These are phyloP conservation scores for Diutina rugosa DNA, from an alignment of 1,139 yeast species.

Conservation along the genomic window DNA sequence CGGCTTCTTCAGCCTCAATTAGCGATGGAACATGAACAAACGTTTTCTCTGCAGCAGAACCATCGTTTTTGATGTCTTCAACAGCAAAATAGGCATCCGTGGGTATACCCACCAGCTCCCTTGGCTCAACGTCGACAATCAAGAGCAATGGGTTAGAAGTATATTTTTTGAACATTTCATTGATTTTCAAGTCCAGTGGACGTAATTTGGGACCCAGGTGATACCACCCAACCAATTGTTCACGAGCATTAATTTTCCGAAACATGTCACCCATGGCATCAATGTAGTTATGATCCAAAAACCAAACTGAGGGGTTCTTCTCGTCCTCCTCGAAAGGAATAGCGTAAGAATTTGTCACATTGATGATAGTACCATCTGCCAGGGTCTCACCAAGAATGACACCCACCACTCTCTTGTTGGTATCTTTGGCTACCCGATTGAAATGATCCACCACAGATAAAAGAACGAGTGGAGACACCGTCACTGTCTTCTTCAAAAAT, in stretches of 20 bases:
- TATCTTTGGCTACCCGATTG: conserved; percentile 62
- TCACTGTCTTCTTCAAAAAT: conserved; percentile 46
- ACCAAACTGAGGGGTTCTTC: conserved; percentile 90
- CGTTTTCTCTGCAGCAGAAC: conserved; percentile 87
- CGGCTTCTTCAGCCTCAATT: conserved; percentile 97
- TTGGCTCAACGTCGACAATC: conserved; percentile 83
- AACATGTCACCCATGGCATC: conserved; percentile 98
- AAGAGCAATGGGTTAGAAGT: conserved; percentile 73
- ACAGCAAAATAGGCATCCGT: conserved; percentile 92
- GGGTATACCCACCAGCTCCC: conserved; percentile 67
- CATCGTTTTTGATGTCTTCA: conserved; percentile 93
- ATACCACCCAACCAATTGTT: conserved; percentile 94
- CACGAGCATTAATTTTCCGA: conserved; percentile 93
- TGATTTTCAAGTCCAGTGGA: conserved; percentile 81
- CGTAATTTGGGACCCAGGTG: conserved; percentile 93
- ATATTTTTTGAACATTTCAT: conserved; percentile 77
- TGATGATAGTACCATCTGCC: conserved; percentile 28
- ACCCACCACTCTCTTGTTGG: conserved; percentile 81
- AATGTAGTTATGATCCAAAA: conserved; percentile 89
- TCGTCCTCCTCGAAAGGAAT: conserved; percentile 97
- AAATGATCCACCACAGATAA: conserved; percentile 93
- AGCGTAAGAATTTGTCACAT: conserved; percentile 71
- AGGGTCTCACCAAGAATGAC: conserved; percentile 78
- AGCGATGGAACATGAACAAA: conserved; percentile 87
- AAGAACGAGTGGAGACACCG: conserved; percentile 92